Base-by-base conservation (phyloP, 2,329 filamentous ascomycete genomes). In the Myriosclerotinia duriaeana region DNA sequence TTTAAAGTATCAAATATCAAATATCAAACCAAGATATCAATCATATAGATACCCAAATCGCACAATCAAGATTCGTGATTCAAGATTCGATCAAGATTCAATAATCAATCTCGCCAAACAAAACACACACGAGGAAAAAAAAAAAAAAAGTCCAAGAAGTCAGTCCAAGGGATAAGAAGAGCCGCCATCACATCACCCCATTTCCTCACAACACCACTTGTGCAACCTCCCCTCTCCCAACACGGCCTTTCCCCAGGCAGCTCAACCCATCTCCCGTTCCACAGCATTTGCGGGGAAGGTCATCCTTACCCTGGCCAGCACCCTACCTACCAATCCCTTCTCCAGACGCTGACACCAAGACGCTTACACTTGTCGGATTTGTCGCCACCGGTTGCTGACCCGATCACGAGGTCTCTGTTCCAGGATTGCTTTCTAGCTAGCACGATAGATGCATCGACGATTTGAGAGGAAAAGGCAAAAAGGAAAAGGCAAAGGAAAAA, bases 131-230 rank as follows among this genome's bases (percentile, higher is more conserved):
- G 7, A 40, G 11, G 11, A 4, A 40, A 40, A 26, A 50, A 26
- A 26, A 5, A 5, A 26, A 26, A 50, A 5, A 14, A 40, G 38
- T 11, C 9, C 46, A 14, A 50, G n/a, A n/a, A 22, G n/a, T 14
- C 12, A 22, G n/a, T 14, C 12, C 12, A 26, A 26, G 9, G 22
- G 22, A 50, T 2, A 15, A 46, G 22, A 50, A 50, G 8, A 50
- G 46, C 46, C n/a, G 46, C 46, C 46, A 50, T 50, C 20, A 22
- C n/a, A 50, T 50, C 46, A 50, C 46, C 46, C 46, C 46, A 50
- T 50, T 34, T 34, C 44, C 46, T 8, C 46, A 22, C 20, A n/a
- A 9, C 46, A 48, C 46, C 46, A 48, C 46, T 40, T 40, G 38
- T 40, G 38, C 38, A 40, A 50, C 46, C 46, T 22, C n/a, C 9